Evolutionary conservation across 176 grass and related monocot genomes (phyloP).

Genomic region (Alloteropsis semialata): DNA sequence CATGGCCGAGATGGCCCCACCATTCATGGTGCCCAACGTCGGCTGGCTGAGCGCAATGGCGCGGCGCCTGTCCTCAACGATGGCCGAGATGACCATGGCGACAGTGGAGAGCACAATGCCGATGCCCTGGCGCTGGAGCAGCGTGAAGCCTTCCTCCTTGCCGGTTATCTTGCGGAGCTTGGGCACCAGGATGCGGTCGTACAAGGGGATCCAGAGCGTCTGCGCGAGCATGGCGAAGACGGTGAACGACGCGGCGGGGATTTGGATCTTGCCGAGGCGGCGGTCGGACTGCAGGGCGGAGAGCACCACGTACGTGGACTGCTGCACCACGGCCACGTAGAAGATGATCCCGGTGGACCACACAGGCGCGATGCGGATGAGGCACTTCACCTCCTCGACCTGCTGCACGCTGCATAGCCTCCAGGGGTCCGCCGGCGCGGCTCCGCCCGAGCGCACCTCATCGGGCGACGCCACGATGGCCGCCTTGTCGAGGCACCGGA

Average conservation of each 20-base stretch:
- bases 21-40: constrained; percentile 45
- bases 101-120: constrained; percentile 80
- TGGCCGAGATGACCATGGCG: constrained; percentile 77
- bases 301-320: constrained; percentile 81
- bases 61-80: constrained; percentile 61
- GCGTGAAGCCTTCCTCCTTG: constrained; percentile 60
- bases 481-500: constrained; percentile 84
- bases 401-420: constrained; percentile 82
- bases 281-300: constrained; percentile 86
- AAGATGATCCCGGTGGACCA: constrained; percentile 89
- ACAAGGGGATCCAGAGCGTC: constrained; percentile 86
- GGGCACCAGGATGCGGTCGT: constrained; percentile 74
- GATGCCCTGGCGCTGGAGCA: constrained; percentile 82
- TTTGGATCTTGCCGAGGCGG: constrained; percentile 68
- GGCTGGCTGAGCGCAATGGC: constrained; percentile 47
- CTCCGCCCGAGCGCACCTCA: constrained; percentile 41
- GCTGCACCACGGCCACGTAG: constrained; percentile 89
- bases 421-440: constrained; percentile 46
- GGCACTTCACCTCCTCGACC: constrained; percentile 90
- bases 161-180: constrained; percentile 45
- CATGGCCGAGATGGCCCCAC: constrained; percentile 75
- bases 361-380: constrained; percentile 72
- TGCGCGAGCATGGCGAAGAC: constrained; percentile 88
- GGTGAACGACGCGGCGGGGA: constrained; percentile 83
- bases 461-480: constrained; percentile 51